Evolutionary conservation across 805 yeast genomes (phyloP).

Genomic region (Lipomyces kockii): DNA sequence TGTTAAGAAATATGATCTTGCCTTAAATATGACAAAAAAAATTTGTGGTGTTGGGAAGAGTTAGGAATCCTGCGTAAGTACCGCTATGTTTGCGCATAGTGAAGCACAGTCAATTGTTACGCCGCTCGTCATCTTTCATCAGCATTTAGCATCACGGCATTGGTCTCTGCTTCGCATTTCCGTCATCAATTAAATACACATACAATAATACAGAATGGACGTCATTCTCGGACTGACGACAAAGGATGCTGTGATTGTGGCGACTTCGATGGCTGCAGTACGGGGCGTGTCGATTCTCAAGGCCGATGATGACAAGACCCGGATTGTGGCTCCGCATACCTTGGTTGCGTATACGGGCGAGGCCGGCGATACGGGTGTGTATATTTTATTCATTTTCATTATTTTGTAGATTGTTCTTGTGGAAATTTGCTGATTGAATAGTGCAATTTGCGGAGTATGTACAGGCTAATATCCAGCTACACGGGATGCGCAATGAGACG

Average conservation of each 20-base stretch:
- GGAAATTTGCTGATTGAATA: conserved; percentile 8
- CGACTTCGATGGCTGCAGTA: conserved; percentile 93
- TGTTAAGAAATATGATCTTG: not conserved
- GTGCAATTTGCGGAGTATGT: conserved; percentile 84
- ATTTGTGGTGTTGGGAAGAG: conserved; percentile 6
- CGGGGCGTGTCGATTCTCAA: conserved; percentile 86
- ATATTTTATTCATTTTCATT: not conserved
- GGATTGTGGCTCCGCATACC: conserved; percentile 72
- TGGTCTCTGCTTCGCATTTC: not conserved
- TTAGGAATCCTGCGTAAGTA: conserved; percentile 5
- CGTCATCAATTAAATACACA: not conserved
- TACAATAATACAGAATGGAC: conserved; percentile 65
- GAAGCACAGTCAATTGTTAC: not conserved
- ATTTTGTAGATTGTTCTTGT: not conserved
- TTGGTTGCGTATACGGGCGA: conserved; percentile 93
- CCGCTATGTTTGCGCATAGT: not conserved
- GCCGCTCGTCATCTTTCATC: not conserved
- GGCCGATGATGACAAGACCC: conserved; percentile 78
- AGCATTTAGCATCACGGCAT: not conserved
- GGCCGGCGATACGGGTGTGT: conserved; percentile 80
- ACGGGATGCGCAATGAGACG: conserved; percentile 79
- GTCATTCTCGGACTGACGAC: conserved; percentile 85
- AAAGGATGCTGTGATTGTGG: conserved; percentile 78
- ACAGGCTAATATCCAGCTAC: conserved; percentile 88
- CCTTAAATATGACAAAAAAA: not conserved